Conservation (phyloP, 768 basidiomycete genomes). For the Butyriboletus loyo region DNA sequence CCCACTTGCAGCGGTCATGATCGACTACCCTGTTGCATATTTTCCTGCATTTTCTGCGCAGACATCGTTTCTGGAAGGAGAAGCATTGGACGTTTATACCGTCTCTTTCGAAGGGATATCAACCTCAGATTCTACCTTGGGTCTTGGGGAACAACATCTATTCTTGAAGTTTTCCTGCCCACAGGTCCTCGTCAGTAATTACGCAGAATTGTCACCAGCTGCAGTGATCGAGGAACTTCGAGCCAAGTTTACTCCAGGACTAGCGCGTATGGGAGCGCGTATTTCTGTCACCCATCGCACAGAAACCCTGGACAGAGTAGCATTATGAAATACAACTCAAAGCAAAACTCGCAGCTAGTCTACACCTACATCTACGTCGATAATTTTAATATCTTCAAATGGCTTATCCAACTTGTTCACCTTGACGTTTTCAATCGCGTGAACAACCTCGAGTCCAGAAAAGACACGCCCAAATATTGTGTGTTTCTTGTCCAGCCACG, state of each 20-base stretch:
- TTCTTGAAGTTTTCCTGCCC: conserved; percentile 63
- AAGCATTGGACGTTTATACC: conserved; percentile 51
- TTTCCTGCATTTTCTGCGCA: conserved; percentile 42
- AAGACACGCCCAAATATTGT: conserved; percentile 91
- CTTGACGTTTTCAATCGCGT: conserved; percentile 89
- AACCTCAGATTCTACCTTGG: background rate
- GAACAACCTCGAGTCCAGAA: conserved; percentile 85
- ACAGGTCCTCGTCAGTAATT: conserved; percentile 14
- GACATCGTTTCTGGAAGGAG: conserved; percentile 42
- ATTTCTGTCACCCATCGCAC: conserved; percentile 30
- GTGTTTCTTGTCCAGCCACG: conserved; percentile 90
- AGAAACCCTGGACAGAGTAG: conserved; percentile 46
- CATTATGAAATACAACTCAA: conserved; percentile 33
- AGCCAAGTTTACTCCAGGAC: conserved; percentile 33
- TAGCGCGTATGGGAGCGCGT: conserved; percentile 23
- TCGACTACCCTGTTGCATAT: conserved; percentile 62
- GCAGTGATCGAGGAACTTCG: conserved; percentile 31
- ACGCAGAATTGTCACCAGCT: conserved; percentile 14
- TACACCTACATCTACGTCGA: conserved; percentile 72
- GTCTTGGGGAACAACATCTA: conserved; percentile 26
- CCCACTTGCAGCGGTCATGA: conserved; percentile 55
- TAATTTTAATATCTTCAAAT: conserved; percentile 90
- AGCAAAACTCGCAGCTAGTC: conserved; percentile 43
- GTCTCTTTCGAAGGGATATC: conserved; percentile 9
- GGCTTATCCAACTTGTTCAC: conserved; percentile 84